Base-by-base conservation (phyloP, 441 rosid genomes). In the Jatropha podagrica region DNA sequence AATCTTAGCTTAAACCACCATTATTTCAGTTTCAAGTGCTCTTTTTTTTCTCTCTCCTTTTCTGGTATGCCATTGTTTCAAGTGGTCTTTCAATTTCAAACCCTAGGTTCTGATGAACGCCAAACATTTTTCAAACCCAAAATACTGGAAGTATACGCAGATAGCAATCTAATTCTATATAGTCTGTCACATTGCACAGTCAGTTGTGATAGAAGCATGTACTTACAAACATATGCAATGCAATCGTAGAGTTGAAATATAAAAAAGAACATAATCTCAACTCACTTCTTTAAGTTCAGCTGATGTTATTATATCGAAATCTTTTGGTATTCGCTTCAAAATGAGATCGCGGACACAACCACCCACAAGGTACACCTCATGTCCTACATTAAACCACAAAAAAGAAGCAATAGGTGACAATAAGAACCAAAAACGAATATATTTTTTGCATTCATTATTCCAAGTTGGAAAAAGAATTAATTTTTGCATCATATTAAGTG, bases 281-380 rank as follows among this genome's bases (percentile, higher is more conserved):
- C 14, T 72, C 74, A 92, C 98, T 93, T 95, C 89, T 79, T 69
- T 85, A 77, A 95, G 95, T 79, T 91, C 86, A 41, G 97, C 97
- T 55, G 97, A 84, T 69, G 98, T 95, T 63, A 95, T 76, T 60
- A 95, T 74, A 77, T 95, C 94, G 18, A 95, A 95, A 78, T 91
- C 97, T 72, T 91, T 88, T 0, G 98, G 97, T 49, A 76, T 86
- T 81, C 89, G 79, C 80, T 88, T 89, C 76, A 95, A 77, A 48
- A 91, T 84, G 78, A 95, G 94, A 88, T 95, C 98, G 61, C 98
- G 82, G 61, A 92, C 96, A 72, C 97, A 91, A 5, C 98, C 98
- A 77, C 97, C 98, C 52, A 92, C 98, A 69, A 92, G 93, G 81
- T 91, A 91, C 71, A 86, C 97, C 70, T 89, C 91, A 80, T 82